Percentiles rank a stretch among this genome's conserved stretches.
Conservation (phyloP, 495 filamentous ascomycete species). For the Aspergillus ostianus region DNA sequence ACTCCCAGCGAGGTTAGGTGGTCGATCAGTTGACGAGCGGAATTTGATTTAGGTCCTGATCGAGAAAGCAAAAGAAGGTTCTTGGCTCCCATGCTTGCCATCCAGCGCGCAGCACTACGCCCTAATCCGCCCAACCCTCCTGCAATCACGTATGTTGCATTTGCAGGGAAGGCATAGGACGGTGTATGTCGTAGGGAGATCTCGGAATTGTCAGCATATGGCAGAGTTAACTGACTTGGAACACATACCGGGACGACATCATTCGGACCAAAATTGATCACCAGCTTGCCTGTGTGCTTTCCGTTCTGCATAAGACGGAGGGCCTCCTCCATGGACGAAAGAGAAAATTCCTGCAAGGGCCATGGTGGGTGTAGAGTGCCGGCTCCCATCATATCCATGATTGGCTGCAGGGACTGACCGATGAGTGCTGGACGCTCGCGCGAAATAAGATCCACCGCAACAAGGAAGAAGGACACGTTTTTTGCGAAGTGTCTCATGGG, state of each 20-base stretch:
- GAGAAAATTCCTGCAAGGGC: constrained; percentile 37
- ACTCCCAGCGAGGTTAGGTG: background rate
- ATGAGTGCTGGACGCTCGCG: constrained; percentile 17
- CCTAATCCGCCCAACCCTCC: background rate
- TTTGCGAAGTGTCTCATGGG: constrained; percentile 24
- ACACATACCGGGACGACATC: constrained; percentile 1
- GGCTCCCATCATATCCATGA: constrained; percentile 9
- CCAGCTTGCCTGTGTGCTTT: constrained; percentile 56
- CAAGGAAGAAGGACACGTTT: constrained; percentile 20
- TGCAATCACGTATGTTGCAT: background rate
- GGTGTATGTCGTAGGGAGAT: background rate
- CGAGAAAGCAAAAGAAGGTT: background rate
- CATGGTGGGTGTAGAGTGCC: constrained; percentile 15
- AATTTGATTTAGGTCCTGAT: background rate
- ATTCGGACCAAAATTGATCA: constrained; percentile 40
- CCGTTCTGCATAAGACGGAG: constrained; percentile 58
- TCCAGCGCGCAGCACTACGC: background rate
- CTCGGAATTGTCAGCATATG: background rate
- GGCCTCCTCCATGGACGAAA: constrained; percentile 46
- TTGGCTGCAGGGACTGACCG: constrained; percentile 1
- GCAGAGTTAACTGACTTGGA: too few species aligned
- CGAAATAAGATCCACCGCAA: constrained; percentile 22
- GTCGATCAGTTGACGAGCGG: background rate
- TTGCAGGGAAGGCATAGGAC: too few species aligned
- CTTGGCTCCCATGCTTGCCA: background rate